Conservation (phyloP, 2,329 filamentous ascomycete genomes). For the Coniochaeta sp. region DNA sequence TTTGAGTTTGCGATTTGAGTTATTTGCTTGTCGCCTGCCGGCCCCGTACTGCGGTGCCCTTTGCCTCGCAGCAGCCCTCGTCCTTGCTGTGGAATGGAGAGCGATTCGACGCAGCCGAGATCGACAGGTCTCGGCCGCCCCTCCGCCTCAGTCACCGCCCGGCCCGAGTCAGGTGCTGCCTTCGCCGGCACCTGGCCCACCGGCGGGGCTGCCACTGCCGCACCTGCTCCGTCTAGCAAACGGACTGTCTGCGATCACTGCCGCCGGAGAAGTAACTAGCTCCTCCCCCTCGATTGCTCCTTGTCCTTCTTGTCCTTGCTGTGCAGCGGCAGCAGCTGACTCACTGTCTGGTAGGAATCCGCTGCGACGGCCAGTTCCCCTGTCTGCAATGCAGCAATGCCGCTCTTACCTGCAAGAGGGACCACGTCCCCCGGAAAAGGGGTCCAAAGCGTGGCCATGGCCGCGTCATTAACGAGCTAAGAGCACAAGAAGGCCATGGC, state of each 20-base stretch:
- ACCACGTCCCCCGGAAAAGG: conserved; percentile 56
- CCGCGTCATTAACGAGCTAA: conserved; percentile 54
- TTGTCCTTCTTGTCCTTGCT: conserved; percentile 4
- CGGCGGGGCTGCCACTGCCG: conserved; percentile 1
- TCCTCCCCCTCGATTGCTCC: background rate
- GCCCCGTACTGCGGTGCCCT: background rate
- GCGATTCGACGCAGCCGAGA: background rate
- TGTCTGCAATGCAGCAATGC: conserved; percentile 55
- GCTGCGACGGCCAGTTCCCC: conserved; percentile 37
- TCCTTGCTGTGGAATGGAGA: background rate
- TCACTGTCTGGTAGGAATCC: conserved; percentile 25
- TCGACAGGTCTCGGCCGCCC: background rate
- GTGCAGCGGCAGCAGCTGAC: conserved; percentile 10
- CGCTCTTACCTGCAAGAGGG: conserved; percentile 54
- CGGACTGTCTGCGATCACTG: conserved; percentile 38
- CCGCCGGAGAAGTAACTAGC: conserved; percentile 30
- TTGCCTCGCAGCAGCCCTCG: background rate
- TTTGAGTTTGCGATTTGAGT: background rate
- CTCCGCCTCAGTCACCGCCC: background rate
- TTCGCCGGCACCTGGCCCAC: background rate
- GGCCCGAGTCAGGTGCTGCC: background rate
- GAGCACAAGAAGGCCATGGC: conserved; percentile 36
- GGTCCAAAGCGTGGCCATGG: conserved; percentile 56
- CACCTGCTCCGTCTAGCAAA: conserved; percentile 12
- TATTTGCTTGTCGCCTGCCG: background rate